A percentile compares a stretch with the other conserved stretches of the same genome.
Evolutionary conservation across 2,329 filamentous ascomycete species (phyloP).

Genomic region (Apiospora saccharicola): DNA sequence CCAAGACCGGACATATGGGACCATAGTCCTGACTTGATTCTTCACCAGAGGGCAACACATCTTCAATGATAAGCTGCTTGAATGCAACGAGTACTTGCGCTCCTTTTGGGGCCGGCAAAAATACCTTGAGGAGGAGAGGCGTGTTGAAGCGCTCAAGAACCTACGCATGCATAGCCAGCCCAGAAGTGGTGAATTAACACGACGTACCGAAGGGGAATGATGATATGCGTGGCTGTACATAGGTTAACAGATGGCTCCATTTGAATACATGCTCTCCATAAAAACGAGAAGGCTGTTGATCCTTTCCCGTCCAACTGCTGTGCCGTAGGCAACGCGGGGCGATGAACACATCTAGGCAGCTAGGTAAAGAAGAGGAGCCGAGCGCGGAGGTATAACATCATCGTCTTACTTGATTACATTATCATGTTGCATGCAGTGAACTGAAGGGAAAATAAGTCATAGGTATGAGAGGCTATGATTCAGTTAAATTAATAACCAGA

Average conservation of each 20-base stretch:
- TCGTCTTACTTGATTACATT: too few species aligned
- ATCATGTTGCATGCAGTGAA: background rate
- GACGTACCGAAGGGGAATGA: background rate
- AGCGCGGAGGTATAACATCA: background rate
- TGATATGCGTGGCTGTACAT: background rate
- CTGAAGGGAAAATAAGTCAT: background rate
- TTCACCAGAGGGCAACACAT: background rate
- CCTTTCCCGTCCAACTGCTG: background rate
- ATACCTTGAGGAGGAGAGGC: background rate
- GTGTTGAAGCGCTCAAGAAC: background rate
- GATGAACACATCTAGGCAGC: background rate
- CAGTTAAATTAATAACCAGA: background rate
- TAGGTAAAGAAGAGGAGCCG: background rate
- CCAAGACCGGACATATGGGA: background rate
- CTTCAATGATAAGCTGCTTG: background rate
- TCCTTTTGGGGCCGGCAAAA: background rate
- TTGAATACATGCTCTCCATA: background rate
- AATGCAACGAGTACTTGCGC: too few species aligned
- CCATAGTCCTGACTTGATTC: background rate
- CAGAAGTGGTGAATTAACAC: background rate
- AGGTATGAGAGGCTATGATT: too few species aligned
- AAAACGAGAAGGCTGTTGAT: slow-evolving; percentile 8
- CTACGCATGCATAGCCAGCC: background rate
- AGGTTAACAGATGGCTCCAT: background rate
- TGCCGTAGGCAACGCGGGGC: background rate